Conservation (phyloP, 768 basidiomycete species). For the Kwoniella sp. region DNA sequence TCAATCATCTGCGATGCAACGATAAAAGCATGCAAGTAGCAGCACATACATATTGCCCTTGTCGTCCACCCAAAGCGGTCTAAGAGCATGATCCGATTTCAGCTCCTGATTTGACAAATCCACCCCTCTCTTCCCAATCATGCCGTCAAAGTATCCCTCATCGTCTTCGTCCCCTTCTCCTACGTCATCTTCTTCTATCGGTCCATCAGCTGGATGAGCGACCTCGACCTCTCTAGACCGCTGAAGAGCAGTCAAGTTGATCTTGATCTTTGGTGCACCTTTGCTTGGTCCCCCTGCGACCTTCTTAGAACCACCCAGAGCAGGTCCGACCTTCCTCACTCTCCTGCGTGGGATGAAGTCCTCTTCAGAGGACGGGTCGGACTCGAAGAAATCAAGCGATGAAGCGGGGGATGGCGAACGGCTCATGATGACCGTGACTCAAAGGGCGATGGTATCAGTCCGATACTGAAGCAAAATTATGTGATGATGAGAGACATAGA, state of each 20-base stretch:
- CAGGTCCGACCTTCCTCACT: constrained; percentile 11
- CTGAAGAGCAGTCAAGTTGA: constrained; percentile 42
- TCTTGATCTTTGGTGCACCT: constrained; percentile 31
- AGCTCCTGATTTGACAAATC: constrained; percentile 66
- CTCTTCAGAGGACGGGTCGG: constrained; percentile 38
- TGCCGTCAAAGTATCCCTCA: constrained; percentile 30
- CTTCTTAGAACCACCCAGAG: constrained; percentile 22
- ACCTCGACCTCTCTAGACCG: constrained; percentile 28
- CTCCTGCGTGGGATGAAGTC: constrained; percentile 33
- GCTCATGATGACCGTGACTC: constrained; percentile 31
- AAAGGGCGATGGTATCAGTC: not conserved
- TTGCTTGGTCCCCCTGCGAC: constrained; percentile 19
- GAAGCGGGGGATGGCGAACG: constrained; percentile 45
- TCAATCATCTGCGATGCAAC: not conserved
- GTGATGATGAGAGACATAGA: not conserved
- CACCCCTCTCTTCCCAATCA: constrained; percentile 35
- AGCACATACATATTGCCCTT: constrained; percentile 54
- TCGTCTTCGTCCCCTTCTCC: constrained; percentile 36
- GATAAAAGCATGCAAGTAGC: not conserved
- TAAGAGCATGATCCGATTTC: constrained; percentile 84
- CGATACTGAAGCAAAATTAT: not conserved
- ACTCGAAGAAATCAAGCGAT: constrained; percentile 48
- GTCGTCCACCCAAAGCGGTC: constrained; percentile 84
- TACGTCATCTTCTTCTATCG: constrained; percentile 38
- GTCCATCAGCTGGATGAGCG: constrained; percentile 39